Percentiles rank a stretch among this genome's conserved stretches.
Evolutionary conservation across 225 moss, liverwort and hornwort species (phyloP).

Genomic region (Thuidium tamariscinum): DNA sequence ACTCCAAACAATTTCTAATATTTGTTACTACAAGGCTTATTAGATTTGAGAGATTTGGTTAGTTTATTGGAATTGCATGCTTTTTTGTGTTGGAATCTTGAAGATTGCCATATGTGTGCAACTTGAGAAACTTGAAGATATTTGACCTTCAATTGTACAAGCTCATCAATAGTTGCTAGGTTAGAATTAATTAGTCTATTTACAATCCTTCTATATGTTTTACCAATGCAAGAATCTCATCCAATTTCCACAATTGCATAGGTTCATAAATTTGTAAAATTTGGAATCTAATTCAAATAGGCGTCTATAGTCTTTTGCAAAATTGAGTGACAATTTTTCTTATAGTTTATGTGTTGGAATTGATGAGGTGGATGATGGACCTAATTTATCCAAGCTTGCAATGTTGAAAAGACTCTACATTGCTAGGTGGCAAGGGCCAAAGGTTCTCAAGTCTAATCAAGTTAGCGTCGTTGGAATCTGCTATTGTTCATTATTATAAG

Average conservation of each 20-base stretch:
- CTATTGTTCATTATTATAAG: background rate
- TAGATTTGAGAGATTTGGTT: background rate
- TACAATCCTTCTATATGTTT: background rate
- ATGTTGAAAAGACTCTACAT: background rate
- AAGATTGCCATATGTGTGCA: background rate
- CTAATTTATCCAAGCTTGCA: background rate
- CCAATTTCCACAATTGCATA: background rate
- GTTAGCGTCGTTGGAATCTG: background rate
- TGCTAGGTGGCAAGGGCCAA: background rate
- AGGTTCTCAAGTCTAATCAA: background rate
- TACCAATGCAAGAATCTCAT: background rate
- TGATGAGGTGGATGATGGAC: background rate
- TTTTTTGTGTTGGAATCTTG: background rate
- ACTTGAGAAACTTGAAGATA: background rate
- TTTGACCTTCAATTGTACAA: accelerated
- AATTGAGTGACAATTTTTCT: background rate
- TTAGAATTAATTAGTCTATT: background rate
- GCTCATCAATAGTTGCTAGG: background rate
- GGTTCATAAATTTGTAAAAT: background rate
- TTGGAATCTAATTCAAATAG: background rate
- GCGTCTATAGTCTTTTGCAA: accelerated
- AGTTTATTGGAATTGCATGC: background rate
- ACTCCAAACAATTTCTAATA: too few species aligned
- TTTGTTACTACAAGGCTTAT: too few species aligned
- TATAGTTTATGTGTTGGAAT: background rate